These are phyloP conservation scores for Casuarina equisetifolia DNA, from an alignment of 306 rosid species.

Conservation along the genomic window DNA sequence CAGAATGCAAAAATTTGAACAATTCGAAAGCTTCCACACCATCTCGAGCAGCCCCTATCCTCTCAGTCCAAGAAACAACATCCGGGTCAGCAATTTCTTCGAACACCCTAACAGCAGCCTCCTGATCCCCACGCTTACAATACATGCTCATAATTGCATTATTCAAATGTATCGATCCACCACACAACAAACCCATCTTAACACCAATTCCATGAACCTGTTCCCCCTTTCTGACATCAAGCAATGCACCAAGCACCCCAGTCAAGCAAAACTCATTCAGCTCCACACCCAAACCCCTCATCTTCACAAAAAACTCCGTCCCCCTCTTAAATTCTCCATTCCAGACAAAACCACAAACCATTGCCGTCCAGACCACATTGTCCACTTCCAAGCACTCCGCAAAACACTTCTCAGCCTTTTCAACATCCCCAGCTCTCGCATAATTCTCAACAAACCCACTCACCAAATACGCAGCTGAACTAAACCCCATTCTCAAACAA, in stretches of 20 bases:
- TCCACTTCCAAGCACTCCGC: conserved; percentile 22
- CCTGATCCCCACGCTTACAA: conserved; percentile 2
- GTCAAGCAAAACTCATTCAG: conserved; percentile 28
- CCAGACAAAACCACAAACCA: conserved; percentile 24
- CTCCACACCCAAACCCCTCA: conserved; percentile 17
- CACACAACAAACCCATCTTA: conserved; percentile 21
- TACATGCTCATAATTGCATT: conserved; percentile 23
- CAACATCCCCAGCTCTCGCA: conserved; percentile 15
- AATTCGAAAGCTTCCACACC: conserved; percentile 11
- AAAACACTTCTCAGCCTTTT: conserved; percentile 26
- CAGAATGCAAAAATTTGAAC: conserved; percentile 7
- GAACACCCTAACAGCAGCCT: conserved; percentile 19
- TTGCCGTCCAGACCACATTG: conserved; percentile 25
- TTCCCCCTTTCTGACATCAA: conserved; percentile 17
- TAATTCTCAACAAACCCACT: conserved; percentile 28
- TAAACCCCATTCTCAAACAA: conserved; percentile 9
- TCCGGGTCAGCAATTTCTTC: conserved; percentile 25
- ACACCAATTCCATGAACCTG: conserved; percentile 22
- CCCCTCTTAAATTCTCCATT: conserved; percentile 21
- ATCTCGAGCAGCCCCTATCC: conserved; percentile 21
- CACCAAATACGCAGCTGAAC: conserved; percentile 13
- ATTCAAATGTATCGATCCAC: conserved; percentile 15
- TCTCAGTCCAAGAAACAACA: conserved; percentile 25
- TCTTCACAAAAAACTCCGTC: conserved; percentile 15
- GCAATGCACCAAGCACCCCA: conserved; percentile 22